Evolutionary conservation across 225 moss, liverwort and hornwort genomes (phyloP), one percentile per base, ranked within the genome.

Genomic region (Asterella californica): DNA sequence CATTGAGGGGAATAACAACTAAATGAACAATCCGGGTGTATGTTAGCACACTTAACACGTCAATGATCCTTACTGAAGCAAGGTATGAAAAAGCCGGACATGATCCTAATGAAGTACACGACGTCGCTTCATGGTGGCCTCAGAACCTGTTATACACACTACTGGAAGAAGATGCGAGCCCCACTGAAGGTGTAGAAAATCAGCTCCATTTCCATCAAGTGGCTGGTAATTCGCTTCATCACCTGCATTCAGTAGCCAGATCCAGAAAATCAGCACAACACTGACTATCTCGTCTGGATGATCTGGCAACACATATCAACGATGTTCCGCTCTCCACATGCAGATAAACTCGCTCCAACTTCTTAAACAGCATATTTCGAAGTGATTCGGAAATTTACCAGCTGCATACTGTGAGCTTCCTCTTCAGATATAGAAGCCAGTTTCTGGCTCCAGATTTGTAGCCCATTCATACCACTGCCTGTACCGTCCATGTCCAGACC

Each of bases 391-490:
- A 46, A 55, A 42, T 61, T n/a, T 91, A 95, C 97, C 89, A 97
- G 86, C 68, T 97, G 97, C 85, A 91, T 89, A 77, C 95, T 99
- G 79, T 93, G 93, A 21, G 92, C 97, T 82, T 93, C 94, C 80
- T 95, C 97, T 84, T 93, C 95, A 72, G 97, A 95, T 33, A 95
- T 90, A 18, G 97, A 91, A 52, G 95, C 94, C 54, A 99, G 86
- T 83, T 99, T 99, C 81, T 99, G 93, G 83, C 97, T 99, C 97
- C 97, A 99, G 65, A 95, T 85, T 80, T 99, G 94, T 87, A 99
- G 85, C 70, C 94, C 97, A 85, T 90, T 88, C 75, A 99, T 90
- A 46, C 97, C 97, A 84, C 93, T 90, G 57, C 88, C 88, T 70
- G 86, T 90, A 75, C 86, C 92, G 74, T 99, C 93, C 91, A 95